phyloP scores from a whole-genome alignment of 768 basidiomycete species.

The Tephrocybe rancida region DNA sequence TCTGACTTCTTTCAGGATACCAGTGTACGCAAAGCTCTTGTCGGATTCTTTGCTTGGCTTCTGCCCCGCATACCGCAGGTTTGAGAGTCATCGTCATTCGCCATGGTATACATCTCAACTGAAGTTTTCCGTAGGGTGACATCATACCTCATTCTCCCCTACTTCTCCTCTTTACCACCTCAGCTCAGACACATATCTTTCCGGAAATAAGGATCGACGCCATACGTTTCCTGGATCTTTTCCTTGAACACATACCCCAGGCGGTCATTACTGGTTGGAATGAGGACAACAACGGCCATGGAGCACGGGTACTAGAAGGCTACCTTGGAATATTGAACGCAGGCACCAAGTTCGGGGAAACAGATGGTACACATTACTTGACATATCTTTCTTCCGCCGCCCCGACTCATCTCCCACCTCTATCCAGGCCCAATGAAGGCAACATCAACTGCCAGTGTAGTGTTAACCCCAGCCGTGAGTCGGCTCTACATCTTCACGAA shows the following conservation, averaged over 20 bases:
- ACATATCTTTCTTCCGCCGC: not conserved
- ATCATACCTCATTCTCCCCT: slow-evolving; percentile 74
- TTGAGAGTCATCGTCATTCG: not conserved
- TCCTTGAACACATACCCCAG: slow-evolving; percentile 71
- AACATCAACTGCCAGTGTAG: slow-evolving; percentile 65
- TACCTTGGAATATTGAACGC: slow-evolving; percentile 80
- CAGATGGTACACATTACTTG: slow-evolving; percentile 43
- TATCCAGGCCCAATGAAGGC: slow-evolving; percentile 41
- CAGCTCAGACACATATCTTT: slow-evolving; percentile 93
- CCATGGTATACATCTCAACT: not conserved
- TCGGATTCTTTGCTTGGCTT: slow-evolving; percentile 74
- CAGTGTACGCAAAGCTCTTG: slow-evolving; percentile 71
- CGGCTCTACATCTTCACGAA: not conserved
- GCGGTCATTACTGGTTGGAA: slow-evolving; percentile 73
- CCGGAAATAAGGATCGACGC: slow-evolving; percentile 94
- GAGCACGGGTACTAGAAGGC: slow-evolving; percentile 71
- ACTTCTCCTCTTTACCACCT: slow-evolving; percentile 83
- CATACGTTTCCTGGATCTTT: slow-evolving; percentile 74
- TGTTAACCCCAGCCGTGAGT: slow-evolving; percentile 65
- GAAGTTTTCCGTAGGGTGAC: slow-evolving; percentile 49
- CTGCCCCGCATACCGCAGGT: slow-evolving; percentile 61
- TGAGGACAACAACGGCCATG: slow-evolving; percentile 49
- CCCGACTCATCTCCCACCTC: not conserved
- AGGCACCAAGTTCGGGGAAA: slow-evolving; percentile 61
- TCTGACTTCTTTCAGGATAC: slow-evolving; percentile 58